phyloP scores from a whole-genome alignment of 148 eudicot genomes.

The Rhododendron ferrugineum region DNA sequence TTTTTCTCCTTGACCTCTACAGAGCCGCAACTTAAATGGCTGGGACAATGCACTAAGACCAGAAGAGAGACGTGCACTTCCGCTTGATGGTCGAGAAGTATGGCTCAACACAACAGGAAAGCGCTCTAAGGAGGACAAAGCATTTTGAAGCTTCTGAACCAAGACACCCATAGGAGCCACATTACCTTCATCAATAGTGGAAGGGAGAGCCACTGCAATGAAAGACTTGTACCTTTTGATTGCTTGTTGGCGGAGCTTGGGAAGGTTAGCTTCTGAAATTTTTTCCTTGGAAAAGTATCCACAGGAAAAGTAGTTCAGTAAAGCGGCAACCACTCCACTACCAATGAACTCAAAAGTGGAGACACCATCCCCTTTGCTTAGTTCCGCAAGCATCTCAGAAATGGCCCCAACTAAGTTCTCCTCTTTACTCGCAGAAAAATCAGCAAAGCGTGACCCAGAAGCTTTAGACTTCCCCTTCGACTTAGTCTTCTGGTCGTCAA shows the following conservation, averaged over 20 bases:
- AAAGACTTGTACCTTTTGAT: conserved; percentile 74
- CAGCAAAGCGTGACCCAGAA: conserved; percentile 37
- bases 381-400: conserved; percentile 75
- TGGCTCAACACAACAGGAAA: conserved; percentile 93
- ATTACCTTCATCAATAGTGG: conserved; percentile 37
- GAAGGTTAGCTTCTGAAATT: conserved; percentile 65
- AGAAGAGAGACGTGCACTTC: conserved; percentile 76
- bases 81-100: conserved; percentile 72
- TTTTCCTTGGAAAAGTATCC: conserved; percentile 76
- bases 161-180: conserved; percentile 59
- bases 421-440: conserved; percentile 62
- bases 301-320: conserved; percentile 82
- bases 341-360: conserved; percentile 97
- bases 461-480: conserved; percentile 74
- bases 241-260: conserved; percentile 89
- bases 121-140: conserved; percentile 87
- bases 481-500: conserved; percentile 67
- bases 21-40: conserved; percentile 90
- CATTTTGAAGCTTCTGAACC: conserved; percentile 91
- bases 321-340: conserved; percentile 79
- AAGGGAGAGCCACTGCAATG: conserved; percentile 66
- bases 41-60: conserved; percentile 84
- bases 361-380: conserved; percentile 88
- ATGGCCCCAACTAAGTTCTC: conserved; percentile 65
- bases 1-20: conserved; percentile 88